Evolutionary conservation across 371 early-diverging fungal species (phyloP).

Genomic region (Mucor piriformis): DNA sequence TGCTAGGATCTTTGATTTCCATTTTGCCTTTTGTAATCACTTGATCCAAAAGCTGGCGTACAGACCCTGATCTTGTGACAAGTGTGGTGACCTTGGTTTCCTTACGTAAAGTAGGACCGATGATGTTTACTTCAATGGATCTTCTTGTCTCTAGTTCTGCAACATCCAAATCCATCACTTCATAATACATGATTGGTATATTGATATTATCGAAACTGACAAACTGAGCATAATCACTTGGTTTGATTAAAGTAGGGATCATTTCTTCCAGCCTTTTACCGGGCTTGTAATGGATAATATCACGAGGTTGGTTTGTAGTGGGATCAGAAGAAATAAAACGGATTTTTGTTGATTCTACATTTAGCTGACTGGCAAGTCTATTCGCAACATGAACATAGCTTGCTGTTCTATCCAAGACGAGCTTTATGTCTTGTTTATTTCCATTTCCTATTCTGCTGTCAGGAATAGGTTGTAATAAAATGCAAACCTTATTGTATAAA

Average conservation of each 20-base stretch:
- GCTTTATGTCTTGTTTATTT: slow-evolving; percentile 18
- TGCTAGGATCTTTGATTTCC: slow-evolving; percentile 27
- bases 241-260: slow-evolving; percentile 13
- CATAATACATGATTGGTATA: slow-evolving; percentile 64
- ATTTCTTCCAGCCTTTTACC: slow-evolving; percentile 24
- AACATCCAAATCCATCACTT: slow-evolving; percentile 77
- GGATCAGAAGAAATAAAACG: slow-evolving; percentile 23
- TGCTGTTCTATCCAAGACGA: slow-evolving; percentile 13
- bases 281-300: slow-evolving; percentile 21
- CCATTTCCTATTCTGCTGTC: slow-evolving; percentile 23
- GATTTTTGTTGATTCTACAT: slow-evolving; percentile 24
- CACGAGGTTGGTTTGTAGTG: slow-evolving; percentile 24
- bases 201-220: slow-evolving; percentile 17
- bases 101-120: slow-evolving; percentile 41
- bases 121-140: slow-evolving; percentile 53
- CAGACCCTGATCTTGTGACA: slow-evolving; percentile 59
- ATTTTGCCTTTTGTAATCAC: slow-evolving; percentile 56
- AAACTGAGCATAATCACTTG: slow-evolving; percentile 16
- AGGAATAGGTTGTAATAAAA: slow-evolving; percentile 66
- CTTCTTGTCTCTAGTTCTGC: slow-evolving; percentile 80
- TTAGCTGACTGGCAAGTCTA: slow-evolving; percentile 13
- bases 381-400: slow-evolving; percentile 17
- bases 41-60: slow-evolving; percentile 64
- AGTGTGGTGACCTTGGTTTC: slow-evolving; percentile 56
- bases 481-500: slow-evolving; percentile 61